Evolutionary conservation across 225 moss, liverwort and hornwort genomes (phyloP).

Genomic region (Neckera pumila): DNA sequence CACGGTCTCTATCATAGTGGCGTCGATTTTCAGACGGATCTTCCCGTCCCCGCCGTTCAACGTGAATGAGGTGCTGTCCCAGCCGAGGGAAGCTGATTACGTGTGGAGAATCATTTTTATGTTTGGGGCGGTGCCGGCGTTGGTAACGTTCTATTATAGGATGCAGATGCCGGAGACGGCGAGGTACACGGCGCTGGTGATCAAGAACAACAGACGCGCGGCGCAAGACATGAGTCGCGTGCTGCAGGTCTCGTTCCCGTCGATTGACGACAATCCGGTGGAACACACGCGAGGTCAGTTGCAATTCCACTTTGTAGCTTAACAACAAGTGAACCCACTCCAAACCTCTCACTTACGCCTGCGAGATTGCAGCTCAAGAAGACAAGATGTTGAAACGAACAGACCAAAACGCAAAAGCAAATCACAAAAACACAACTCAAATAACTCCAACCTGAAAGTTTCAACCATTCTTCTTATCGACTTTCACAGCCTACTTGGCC

Average conservation of each 20-base stretch:
- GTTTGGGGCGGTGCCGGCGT: constrained; percentile 26
- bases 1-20: constrained; percentile 17
- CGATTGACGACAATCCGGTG: not conserved
- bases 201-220: constrained; percentile 28
- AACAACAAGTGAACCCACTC: not conserved
- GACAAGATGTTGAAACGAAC: not conserved
- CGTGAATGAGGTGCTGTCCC: not conserved
- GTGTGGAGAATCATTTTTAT: constrained; percentile 43
- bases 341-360: not conserved
- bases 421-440: not conserved
- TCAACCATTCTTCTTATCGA: not conserved
- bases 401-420: not conserved
- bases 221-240: constrained; percentile 39
- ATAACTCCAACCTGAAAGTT: not conserved
- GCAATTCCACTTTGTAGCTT: not conserved
- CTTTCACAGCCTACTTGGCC: not conserved
- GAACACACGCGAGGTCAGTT: not conserved
- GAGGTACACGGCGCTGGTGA: constrained; percentile 33
- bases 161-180: constrained; percentile 50
- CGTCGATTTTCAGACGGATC: constrained; percentile 3
- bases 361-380: not conserved
- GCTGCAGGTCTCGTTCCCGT: constrained; percentile 20
- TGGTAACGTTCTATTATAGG: constrained; percentile 27
- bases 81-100: constrained; percentile 15
- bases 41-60: constrained; percentile 13